A percentile compares a stretch with the other conserved stretches of the same genome.
Evolutionary conservation across 805 yeast species (phyloP).

Genomic region (Metschnikowia gruessii): DNA sequence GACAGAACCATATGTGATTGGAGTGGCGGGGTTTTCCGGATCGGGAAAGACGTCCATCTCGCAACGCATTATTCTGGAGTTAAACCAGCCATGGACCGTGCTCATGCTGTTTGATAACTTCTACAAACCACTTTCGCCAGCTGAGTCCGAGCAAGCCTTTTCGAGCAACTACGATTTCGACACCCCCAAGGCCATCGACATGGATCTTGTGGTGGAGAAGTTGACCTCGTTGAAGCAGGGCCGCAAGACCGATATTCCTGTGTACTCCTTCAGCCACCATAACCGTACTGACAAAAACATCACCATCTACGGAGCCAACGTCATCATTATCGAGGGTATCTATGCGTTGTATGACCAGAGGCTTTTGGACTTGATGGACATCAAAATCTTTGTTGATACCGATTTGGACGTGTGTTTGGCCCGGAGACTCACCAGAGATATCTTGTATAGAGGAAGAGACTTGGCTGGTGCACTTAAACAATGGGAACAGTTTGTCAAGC

Average conservation of each 20-base stretch:
- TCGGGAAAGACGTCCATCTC: slow-evolving; percentile 96
- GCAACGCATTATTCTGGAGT: slow-evolving; percentile 67
- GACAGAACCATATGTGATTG: slow-evolving; percentile 82
- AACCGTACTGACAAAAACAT: slow-evolving; percentile 61
- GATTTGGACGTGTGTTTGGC: slow-evolving; percentile 92
- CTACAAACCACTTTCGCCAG: slow-evolving; percentile 68
- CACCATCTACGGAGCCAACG: slow-evolving; percentile 90
- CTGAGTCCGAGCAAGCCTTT: slow-evolving; percentile 63
- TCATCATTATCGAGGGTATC: slow-evolving; percentile 88
- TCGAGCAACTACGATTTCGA: slow-evolving; percentile 79
- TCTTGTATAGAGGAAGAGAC: slow-evolving; percentile 81
- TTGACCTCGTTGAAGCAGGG: slow-evolving; percentile 71
- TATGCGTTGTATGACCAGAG: slow-evolving; percentile 74
- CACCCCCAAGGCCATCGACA: slow-evolving; percentile 77
- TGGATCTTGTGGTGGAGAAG: slow-evolving; percentile 65
- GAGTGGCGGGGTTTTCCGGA: slow-evolving; percentile 73
- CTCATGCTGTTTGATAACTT: slow-evolving; percentile 87
- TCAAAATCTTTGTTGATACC: slow-evolving; percentile 89
- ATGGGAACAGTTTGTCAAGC: slow-evolving; percentile 90
- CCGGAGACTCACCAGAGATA: slow-evolving; percentile 83
- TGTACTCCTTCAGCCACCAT: slow-evolving; percentile 66
- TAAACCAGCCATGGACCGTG: slow-evolving; percentile 93
- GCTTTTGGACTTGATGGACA: slow-evolving; percentile 71
- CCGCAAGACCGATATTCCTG: slow-evolving; percentile 39
- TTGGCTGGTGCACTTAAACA: slow-evolving; percentile 77